phyloP scores from a whole-genome alignment of 257 asterid species.

The Solanum infundibuliforme region DNA sequence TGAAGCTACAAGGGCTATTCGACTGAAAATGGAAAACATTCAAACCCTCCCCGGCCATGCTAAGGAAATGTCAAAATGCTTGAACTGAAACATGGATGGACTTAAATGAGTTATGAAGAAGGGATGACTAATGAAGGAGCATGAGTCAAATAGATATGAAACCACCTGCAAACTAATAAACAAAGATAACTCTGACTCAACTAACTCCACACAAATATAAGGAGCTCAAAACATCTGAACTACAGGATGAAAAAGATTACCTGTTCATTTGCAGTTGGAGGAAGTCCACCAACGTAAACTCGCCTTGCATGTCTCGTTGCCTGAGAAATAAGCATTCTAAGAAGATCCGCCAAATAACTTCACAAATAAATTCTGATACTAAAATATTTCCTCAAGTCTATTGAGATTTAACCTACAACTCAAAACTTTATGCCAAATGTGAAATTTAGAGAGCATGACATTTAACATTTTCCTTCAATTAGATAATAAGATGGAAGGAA shows the following conservation, averaged over 20 bases:
- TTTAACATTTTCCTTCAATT: background rate
- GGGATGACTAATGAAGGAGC: background rate
- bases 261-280: slow-evolving; percentile 96
- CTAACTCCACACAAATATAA: background rate
- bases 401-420: background rate
- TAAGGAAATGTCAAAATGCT: background rate
- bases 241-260: slow-evolving; percentile 17
- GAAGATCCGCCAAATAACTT: background rate
- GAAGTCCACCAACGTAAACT: slow-evolving; percentile 97
- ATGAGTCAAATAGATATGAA: background rate
- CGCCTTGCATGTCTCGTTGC: slow-evolving; percentile 98
- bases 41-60: background rate
- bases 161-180: background rate
- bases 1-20: background rate
- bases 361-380: background rate
- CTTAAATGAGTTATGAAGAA: background rate
- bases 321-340: slow-evolving; percentile 21
- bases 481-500: background rate
- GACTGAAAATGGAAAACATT: background rate
- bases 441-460: background rate
- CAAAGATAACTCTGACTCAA: background rate
- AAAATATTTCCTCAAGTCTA: background rate
- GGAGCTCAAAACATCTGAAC: background rate
- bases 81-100: background rate
- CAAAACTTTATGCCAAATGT: background rate